Conservation (phyloP, 257 asterid genomes). For the Solanum bulbocastanum region DNA sequence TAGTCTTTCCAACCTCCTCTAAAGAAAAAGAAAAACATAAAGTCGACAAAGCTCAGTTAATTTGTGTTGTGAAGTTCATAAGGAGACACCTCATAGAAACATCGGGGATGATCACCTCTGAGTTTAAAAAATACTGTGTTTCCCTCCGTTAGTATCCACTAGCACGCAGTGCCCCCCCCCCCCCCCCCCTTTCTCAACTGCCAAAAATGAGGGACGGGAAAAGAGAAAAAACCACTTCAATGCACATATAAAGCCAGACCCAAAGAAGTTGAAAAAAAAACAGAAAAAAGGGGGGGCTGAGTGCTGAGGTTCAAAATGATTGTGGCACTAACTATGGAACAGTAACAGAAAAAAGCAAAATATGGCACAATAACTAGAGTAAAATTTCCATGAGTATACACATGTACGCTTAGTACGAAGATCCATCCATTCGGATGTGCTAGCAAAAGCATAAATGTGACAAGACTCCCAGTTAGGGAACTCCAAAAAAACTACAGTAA, state of each 20-base stretch:
- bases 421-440: not conserved
- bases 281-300: not conserved
- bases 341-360: not conserved
- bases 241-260: not conserved
- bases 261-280: not conserved
- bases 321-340: not conserved
- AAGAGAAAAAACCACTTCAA: not conserved
- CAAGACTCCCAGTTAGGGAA: not conserved
- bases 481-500: not conserved
- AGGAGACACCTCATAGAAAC: not conserved
- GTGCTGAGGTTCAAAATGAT: not conserved
- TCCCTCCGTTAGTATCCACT: not conserved
- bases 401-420: not conserved
- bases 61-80: not conserved
- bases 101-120: not conserved
- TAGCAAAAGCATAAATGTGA: not conserved
- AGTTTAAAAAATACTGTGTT: not conserved
- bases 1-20: not conserved
- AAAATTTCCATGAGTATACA: not conserved
- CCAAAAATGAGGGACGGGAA: not conserved
- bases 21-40: not conserved
- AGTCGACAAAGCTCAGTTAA: not conserved
- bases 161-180: not conserved
- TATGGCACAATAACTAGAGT: not conserved
- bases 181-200: not conserved